These are phyloP conservation scores for Heliamphora exappendiculata DNA, from an alignment of 148 eudicot genomes.

Conservation along the genomic window DNA sequence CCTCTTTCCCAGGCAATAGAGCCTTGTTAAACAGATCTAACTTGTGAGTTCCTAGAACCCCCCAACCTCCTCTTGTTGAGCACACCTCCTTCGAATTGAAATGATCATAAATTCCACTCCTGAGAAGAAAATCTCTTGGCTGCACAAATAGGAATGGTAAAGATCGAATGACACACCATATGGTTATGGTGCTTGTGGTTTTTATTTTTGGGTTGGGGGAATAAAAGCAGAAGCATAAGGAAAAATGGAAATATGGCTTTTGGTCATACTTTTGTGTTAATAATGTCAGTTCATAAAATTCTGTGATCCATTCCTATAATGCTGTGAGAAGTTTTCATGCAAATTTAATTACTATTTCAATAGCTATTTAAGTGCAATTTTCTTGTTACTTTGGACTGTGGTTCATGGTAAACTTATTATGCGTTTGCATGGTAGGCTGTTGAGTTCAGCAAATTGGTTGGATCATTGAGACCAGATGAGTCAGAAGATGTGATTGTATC, in stretches of 20 bases:
- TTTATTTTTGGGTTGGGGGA: background rate
- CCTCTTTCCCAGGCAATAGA: too few species aligned
- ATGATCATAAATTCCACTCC: too few species aligned
- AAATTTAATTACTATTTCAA: background rate
- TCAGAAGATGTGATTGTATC: constrained; percentile 83
- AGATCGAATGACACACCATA: background rate
- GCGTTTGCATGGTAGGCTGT: constrained; percentile 55
- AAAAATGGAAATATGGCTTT: background rate
- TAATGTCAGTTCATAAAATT: too few species aligned
- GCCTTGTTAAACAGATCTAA: too few species aligned
- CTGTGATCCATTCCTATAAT: too few species aligned
- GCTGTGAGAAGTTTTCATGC: background rate
- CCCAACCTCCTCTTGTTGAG: too few species aligned
- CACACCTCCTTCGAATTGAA: too few species aligned
- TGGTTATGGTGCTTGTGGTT: background rate
- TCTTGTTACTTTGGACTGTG: background rate
- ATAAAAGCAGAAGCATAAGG: too few species aligned
- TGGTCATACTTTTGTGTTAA: background rate
- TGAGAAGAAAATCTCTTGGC: too few species aligned
- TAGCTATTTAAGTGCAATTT: background rate
- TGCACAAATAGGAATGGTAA: background rate
- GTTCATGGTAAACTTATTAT: background rate
- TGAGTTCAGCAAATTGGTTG: constrained; percentile 82
- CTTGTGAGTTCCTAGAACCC: too few species aligned
- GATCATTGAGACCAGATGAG: constrained; percentile 80